Evolutionary conservation across 345 rosid genomes (phyloP).

Genomic region (Alliaria petiolata): DNA sequence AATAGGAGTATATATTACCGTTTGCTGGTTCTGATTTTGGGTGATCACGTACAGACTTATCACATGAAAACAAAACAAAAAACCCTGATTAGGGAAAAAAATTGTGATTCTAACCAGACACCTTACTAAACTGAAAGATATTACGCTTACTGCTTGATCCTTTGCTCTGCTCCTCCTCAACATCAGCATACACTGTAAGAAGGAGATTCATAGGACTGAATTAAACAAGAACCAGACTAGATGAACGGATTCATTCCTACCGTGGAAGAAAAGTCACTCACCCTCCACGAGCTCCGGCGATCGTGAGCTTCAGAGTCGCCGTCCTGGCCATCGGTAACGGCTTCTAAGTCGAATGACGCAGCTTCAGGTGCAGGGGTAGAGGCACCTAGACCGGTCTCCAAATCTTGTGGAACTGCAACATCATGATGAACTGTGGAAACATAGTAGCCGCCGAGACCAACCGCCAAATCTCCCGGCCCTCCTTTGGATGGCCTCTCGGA

Average conservation of each 20-base stretch:
- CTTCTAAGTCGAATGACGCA: too few species aligned
- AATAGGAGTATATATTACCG: neutral
- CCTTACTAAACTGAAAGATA: neutral
- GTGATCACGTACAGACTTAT: neutral
- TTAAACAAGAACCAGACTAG: too few species aligned
- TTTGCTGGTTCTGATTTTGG: neutral
- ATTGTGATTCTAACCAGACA: neutral
- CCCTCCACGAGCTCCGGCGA: neutral
- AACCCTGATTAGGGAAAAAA: neutral
- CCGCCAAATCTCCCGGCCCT: neutral
- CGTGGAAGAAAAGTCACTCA: neutral
- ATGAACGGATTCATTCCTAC: too few species aligned
- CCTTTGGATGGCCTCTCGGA: neutral
- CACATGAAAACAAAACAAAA: neutral
- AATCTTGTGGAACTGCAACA: neutral
- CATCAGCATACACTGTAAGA: neutral
- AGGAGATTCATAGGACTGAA: neutral
- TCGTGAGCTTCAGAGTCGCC: neutral
- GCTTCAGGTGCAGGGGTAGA: neutral
- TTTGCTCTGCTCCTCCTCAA: neutral
- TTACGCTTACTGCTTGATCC: neutral
- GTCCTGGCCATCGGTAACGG: too few species aligned
- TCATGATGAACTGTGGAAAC: neutral
- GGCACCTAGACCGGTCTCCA: neutral
- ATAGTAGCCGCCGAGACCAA: neutral